phyloP scores from a whole-genome alignment of 108 stramenopile genomes.

The Nitzschia palea region DNA sequence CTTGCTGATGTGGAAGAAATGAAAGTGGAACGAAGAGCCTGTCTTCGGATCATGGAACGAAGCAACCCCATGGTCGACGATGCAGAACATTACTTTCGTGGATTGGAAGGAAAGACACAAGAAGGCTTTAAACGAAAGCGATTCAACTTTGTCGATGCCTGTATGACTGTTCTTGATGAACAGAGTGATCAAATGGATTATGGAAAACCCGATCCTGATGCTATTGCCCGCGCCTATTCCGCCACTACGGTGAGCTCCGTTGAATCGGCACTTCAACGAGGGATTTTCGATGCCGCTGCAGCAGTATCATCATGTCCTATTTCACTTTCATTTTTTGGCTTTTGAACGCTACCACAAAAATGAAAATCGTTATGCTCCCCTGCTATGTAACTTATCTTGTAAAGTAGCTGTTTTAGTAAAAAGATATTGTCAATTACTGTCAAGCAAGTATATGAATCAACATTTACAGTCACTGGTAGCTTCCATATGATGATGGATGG shows the following conservation, averaged over 20 bases:
- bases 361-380: no score
- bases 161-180: slow-evolving; percentile 22
- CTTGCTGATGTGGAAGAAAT: neutral
- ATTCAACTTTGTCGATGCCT: slow-evolving; percentile 6
- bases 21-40: neutral
- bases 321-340: no score
- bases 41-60: slow-evolving; percentile 1
- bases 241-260: neutral
- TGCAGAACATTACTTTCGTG: slow-evolving; percentile 19
- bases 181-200: slow-evolving; percentile 6
- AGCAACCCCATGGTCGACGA: neutral
- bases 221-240: slow-evolving; percentile 10
- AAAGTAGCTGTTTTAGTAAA: no score
- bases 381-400: no score
- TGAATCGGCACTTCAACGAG: neutral
- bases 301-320: no score
- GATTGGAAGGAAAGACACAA: slow-evolving; percentile 24
- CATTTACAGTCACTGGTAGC: no score
- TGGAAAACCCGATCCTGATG: slow-evolving; percentile 1
- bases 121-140: slow-evolving; percentile 5
- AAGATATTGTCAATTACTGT: no score
- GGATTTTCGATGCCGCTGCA: neutral
- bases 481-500: no score
- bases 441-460: no score
- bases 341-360: no score